These are phyloP conservation scores for Teratosphaeriaceae sp. DNA, from an alignment of 2,329 filamentous ascomycete genomes.

Conservation along the genomic window DNA sequence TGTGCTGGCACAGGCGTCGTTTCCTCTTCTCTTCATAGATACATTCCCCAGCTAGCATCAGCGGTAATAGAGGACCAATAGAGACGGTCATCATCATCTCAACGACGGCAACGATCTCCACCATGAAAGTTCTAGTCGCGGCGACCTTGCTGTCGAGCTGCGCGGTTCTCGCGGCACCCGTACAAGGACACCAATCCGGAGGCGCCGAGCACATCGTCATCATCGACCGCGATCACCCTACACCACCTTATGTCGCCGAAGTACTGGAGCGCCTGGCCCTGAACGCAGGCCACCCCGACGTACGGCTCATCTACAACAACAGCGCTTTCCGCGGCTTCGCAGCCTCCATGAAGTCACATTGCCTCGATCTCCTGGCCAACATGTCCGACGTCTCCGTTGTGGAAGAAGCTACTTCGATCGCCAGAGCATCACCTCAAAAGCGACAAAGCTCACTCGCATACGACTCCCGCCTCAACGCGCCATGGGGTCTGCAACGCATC, in stretches of 20 bases:
- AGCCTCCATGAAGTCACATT: slow-evolving; percentile 35
- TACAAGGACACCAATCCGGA: slow-evolving; percentile 16
- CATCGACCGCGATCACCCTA: slow-evolving; percentile 27
- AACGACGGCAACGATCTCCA: neutral
- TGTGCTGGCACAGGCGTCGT: slow-evolving; percentile 1
- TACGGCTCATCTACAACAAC: slow-evolving; percentile 36
- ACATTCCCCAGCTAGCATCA: neutral
- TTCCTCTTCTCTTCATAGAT: neutral
- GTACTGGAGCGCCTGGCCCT: slow-evolving; percentile 32
- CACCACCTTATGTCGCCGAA: slow-evolving; percentile 28
- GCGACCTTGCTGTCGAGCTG: slow-evolving; percentile 2
- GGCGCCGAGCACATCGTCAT: slow-evolving; percentile 32
- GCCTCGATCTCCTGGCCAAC: slow-evolving; percentile 31
- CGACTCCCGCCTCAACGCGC: slow-evolving; percentile 27
- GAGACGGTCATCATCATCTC: too few relatives aligned
- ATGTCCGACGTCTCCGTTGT: slow-evolving; percentile 37
- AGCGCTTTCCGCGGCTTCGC: slow-evolving; percentile 34
- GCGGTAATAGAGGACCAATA: neutral
- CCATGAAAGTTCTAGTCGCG: slow-evolving; percentile 4
- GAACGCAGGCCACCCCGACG: slow-evolving; percentile 31
- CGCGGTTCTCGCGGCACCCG: slow-evolving; percentile 8
- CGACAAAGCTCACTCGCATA: slow-evolving; percentile 12
- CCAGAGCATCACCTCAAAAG: slow-evolving; percentile 25
- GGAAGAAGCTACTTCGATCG: slow-evolving; percentile 20
- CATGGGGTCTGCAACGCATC: slow-evolving; percentile 44